Base-by-base conservation (phyloP, 768 basidiomycete genomes). In the Mycena indigotica region DNA sequence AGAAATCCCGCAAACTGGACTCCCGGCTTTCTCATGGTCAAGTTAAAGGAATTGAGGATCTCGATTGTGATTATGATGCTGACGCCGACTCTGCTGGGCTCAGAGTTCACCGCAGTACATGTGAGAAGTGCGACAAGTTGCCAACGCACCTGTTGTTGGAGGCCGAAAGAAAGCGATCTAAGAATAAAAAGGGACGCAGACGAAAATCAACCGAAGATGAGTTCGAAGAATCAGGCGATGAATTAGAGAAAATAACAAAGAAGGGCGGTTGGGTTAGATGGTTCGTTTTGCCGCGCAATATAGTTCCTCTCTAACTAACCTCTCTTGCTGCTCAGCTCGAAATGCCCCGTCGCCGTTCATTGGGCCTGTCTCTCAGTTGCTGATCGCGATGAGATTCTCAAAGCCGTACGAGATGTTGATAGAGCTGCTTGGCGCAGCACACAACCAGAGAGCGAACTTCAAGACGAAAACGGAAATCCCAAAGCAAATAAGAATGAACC, bases 231-330 rank as follows among this genome's bases (percentile, higher is more conserved):
- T 75, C 75, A 8, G 84, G 81, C 19, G 79, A 84, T 28, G 85
- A 87, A 40, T 73, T 78, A 32, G 81, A 84, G 32, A 75, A 72
- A 48, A 72, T 84, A 10, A 72, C 60, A 13, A 67, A 70, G 5
- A 72, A 88, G 45, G 92, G 92, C 13, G 92, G 92, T 25, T 95
- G 92, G 92, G 84, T 93, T 61, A 80, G 84, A 73, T 95, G 92
- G 91, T 91, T 68, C 55, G 81, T 73, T 41, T 28, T 13, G 23
- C 15, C 53, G 17, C 21, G 17, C 25, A 21, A 28, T 17, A 32
- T 4, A 40, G 28, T 41, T 56, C 4, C 40, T 41, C 45, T 38
- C 17, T 32, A 57, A 39, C 48, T 69, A 8, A 70, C 30, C 35
- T 29, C 8, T 62, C 50, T 66, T 48, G n/a, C n/a, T n/a, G n/a